Evolutionary conservation across 2,329 filamentous ascomycete genomes (phyloP).

Genomic region (Phaeophleospora eucalypticola): DNA sequence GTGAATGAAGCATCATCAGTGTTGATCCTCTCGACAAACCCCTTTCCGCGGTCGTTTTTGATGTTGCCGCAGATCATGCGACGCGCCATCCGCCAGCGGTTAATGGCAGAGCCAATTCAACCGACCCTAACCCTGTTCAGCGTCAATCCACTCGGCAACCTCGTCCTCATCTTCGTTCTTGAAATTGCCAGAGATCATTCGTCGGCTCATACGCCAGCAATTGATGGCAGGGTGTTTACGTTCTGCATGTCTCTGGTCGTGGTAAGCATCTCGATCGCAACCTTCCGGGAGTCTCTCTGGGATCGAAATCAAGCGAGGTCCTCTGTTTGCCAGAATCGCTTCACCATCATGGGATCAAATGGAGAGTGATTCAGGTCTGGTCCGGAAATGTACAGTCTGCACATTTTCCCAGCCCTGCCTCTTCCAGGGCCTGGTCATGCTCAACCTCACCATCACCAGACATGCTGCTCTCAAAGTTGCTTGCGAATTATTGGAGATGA

Average conservation of each 20-base stretch:
- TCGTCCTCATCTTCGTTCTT: no score
- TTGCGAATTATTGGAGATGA: no score
- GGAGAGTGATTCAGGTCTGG: constrained; percentile 67
- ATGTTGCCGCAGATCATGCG: constrained; percentile 62
- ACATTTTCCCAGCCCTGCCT: no score
- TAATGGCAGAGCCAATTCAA: no score
- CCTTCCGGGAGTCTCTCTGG: constrained; percentile 72
- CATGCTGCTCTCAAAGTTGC: no score
- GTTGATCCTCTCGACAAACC: constrained; percentile 77
- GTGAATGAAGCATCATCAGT: constrained; percentile 68
- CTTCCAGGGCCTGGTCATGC: no score
- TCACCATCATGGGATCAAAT: constrained; percentile 81
- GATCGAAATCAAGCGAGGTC: constrained; percentile 76
- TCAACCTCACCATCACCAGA: no score
- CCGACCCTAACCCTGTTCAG: no score
- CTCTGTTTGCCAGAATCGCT: constrained; percentile 69
- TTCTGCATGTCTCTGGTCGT: constrained; percentile 65
- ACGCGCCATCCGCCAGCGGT: constrained; percentile 40
- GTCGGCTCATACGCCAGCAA: no score
- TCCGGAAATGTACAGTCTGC: no score
- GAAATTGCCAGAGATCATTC: no score
- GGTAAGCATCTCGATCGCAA: constrained; percentile 64
- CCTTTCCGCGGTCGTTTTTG: constrained; percentile 72
- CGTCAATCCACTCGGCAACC: no score
- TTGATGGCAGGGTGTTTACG: constrained; percentile 62